Evolutionary conservation across 352 stramenopile species (phyloP), one percentile per base, ranked within the genome.

Genomic region (Globisporangium camurandrum): DNA sequence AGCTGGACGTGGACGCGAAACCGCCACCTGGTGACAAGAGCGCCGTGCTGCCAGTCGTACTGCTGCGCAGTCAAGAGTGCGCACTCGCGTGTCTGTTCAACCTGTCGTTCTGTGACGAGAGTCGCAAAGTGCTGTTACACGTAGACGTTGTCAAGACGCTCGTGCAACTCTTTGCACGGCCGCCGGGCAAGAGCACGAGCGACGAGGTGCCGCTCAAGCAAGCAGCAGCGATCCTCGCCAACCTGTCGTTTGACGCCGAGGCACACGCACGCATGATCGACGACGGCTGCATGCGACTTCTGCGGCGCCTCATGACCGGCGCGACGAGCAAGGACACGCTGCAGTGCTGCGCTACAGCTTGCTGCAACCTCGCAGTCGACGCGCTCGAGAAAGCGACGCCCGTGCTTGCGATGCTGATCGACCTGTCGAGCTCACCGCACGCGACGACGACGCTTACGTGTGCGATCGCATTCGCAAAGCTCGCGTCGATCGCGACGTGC

Each of bases 71-170:
- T 43, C 78, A 93, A 41, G 76, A 89, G 39, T 90, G 79, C 46
- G 80, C 80, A 1, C 57, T 89, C 19, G 59, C 71, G 30, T 93
- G 77, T 61, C 58, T 88, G 22, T 86, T 88, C 43, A 91, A 93
- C 43, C 54, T 95, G 11, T 88, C 83, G 28, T 89, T 88, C 48
- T 72, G 79, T 22, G 51, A 71, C 14, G 67, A 84, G 19, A 88
- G 75, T 22, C 65, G 79, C 44, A 72, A 83, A 38, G 60, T 77
- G 3, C 46, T 94, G 17, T 56, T 91, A 9, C 72, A 62, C 38
- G 67, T 81, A 14, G 69, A 88, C 31, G 57, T 76, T 3, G 68
- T 93, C 30, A 67, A 77, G 36, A 88, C 70, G 23, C 57, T 90
- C 4, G 67, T 71, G 45, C 62, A 67, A 42, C 69, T 90, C 23